phyloP scores from a whole-genome alignment of 1,284 basidiomycete genomes.

The Blastosporella zonata region DNA sequence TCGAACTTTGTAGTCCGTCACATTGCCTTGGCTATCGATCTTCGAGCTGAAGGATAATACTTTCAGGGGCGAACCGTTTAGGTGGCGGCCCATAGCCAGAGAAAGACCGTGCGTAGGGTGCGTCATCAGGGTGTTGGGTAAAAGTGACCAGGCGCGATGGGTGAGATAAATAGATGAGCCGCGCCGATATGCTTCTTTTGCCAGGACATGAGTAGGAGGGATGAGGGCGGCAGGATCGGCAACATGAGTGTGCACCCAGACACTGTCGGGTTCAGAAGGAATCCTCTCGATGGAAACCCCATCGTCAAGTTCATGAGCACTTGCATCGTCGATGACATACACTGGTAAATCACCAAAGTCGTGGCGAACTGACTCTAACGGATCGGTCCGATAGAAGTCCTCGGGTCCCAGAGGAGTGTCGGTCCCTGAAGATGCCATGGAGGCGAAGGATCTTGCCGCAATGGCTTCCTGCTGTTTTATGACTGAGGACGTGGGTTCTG shows the following conservation, averaged over 20 bases:
- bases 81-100: conserved; percentile 42
- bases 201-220: conserved; percentile 63
- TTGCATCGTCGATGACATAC: conserved; percentile 86
- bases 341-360: conserved; percentile 85
- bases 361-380: conserved; percentile 66
- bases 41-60: conserved; percentile 84
- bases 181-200: conserved; percentile 51
- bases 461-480: conserved; percentile 32
- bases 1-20: conserved; percentile 70
- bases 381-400: conserved; percentile 58
- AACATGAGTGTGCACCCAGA: conserved; percentile 91
- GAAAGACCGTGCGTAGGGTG: conserved; percentile 57
- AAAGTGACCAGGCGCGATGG: conserved; percentile 66
- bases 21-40: conserved; percentile 60
- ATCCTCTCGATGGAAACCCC: conserved; percentile 81
- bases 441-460: conserved; percentile 29
- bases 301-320: conserved; percentile 91
- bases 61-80: conserved; percentile 40
- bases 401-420: conserved; percentile 45
- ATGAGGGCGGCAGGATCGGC: conserved; percentile 89
- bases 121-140: conserved; percentile 55
- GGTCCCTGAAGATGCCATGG: conserved; percentile 18
- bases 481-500: conserved; percentile 29
- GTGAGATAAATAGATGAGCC: conserved; percentile 61
- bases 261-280: conserved; percentile 49